phyloP scores from a whole-genome alignment of 2,329 filamentous ascomycete genomes.

The Anisogramma anomala region DNA sequence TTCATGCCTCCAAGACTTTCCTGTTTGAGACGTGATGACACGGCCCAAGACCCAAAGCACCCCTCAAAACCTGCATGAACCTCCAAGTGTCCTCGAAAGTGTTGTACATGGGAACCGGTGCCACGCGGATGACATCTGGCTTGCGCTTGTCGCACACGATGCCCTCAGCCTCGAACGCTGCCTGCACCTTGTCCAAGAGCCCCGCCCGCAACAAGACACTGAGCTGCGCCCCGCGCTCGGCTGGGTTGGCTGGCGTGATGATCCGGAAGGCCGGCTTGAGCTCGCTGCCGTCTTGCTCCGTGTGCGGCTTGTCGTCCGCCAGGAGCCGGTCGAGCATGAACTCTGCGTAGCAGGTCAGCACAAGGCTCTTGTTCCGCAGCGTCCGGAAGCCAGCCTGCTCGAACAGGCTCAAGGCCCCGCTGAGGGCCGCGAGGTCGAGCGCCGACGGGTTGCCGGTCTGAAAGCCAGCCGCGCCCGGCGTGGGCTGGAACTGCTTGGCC shows the following conservation, averaged over 20 bases:
- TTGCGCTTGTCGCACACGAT: constrained; percentile 75
- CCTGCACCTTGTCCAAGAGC: constrained; percentile 56
- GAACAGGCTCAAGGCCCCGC: constrained; percentile 64
- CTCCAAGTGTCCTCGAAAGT: constrained; percentile 58
- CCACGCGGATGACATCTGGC: constrained; percentile 74
- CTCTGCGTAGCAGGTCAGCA: constrained; percentile 68
- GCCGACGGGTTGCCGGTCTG: constrained; percentile 78
- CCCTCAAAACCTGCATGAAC: constrained; percentile 32
- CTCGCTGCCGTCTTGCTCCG: constrained; percentile 18
- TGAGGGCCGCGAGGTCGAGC: constrained; percentile 64
- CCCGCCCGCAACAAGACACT: constrained; percentile 59
- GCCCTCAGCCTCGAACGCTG: constrained; percentile 52
- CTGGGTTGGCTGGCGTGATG: constrained; percentile 58
- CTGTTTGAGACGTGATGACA: too few species aligned
- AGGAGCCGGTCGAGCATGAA: constrained; percentile 43
- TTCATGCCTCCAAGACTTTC: too few species aligned
- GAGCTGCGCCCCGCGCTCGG: constrained; percentile 65
- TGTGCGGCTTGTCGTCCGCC: constrained; percentile 18
- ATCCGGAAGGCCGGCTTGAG: constrained; percentile 41
- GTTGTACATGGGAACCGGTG: constrained; percentile 77
- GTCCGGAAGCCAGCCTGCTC: constrained; percentile 56
- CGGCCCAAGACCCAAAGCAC: constrained; percentile 15
- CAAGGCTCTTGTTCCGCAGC: constrained; percentile 58
- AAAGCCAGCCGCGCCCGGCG: constrained; percentile 66
- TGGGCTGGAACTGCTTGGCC: constrained; percentile 69